A percentile compares a stretch with the other conserved stretches of the same genome.
phyloP scores from a whole-genome alignment of 108 stramenopile genomes.

The Parmales sp. region DNA sequence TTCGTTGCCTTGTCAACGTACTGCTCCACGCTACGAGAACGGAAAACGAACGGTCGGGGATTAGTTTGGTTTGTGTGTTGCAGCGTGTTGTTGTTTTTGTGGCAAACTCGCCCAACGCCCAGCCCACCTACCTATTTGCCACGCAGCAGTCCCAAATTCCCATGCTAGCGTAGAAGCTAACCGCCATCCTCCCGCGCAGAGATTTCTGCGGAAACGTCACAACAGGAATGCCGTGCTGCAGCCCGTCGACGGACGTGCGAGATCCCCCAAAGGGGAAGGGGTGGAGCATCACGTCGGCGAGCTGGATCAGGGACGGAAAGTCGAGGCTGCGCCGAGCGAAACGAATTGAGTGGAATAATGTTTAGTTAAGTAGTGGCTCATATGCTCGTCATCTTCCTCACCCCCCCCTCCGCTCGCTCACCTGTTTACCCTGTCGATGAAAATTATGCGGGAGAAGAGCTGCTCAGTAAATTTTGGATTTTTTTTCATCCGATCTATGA shows the following conservation, averaged over 20 bases:
- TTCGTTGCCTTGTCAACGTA: slow-evolving; percentile 19
- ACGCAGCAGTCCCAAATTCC: neutral
- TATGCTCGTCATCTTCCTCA: too few species aligned
- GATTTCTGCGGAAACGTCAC: slow-evolving; percentile 28
- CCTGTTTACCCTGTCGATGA: neutral
- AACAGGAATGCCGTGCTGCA: slow-evolving; percentile 27
- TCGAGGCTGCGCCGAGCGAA: too few species aligned
- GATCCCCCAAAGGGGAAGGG: slow-evolving; percentile 51
- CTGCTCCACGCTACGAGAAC: neutral
- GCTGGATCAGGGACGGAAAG: slow-evolving; percentile 15
- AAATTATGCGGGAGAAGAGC: neutral
- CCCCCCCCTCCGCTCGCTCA: too few species aligned
- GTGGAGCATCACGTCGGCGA: slow-evolving; percentile 34
- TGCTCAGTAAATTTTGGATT: too few species aligned
- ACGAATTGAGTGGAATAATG: too few species aligned
- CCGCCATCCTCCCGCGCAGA: slow-evolving; percentile 40
- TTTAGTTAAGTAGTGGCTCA: too few species aligned
- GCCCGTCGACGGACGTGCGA: slow-evolving; percentile 41
- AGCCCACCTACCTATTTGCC: neutral
- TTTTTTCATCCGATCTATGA: too few species aligned
- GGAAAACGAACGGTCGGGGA: too few species aligned
- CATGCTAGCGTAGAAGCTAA: neutral
- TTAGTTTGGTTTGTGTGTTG: too few species aligned
- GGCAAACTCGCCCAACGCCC: neutral
- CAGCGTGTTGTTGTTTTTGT: neutral